These are phyloP conservation scores for Sphaceloma murrayae DNA, from an alignment of 2,329 filamentous ascomycete genomes.

Conservation along the genomic window DNA sequence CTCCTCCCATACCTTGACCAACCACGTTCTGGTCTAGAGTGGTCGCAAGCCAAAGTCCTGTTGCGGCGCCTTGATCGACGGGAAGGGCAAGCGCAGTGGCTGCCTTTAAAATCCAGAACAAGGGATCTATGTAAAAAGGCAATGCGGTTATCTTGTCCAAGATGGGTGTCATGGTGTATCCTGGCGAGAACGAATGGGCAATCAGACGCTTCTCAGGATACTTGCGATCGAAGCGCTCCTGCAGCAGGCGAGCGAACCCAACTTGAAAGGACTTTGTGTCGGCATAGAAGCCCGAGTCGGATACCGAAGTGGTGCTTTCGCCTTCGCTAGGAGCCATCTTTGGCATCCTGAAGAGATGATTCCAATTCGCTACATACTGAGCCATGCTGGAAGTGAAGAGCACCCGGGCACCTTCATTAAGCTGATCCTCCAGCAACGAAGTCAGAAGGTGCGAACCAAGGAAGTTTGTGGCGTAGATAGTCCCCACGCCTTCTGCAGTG, in stretches of 20 bases:
- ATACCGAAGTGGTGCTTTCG: neutral
- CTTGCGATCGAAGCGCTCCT: constrained; percentile 16
- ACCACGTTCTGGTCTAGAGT: constrained; percentile 17
- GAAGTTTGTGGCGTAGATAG: constrained; percentile 22
- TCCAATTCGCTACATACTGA: constrained; percentile 16
- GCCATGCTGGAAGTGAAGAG: constrained; percentile 20
- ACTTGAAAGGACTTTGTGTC: constrained; percentile 20
- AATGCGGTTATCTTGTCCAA: constrained; percentile 16
- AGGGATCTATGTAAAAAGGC: constrained; percentile 13
- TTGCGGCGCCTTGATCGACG: constrained; percentile 19
- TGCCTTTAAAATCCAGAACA: constrained; percentile 17
- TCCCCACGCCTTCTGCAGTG: constrained; percentile 21
- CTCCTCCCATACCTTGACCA: neutral
- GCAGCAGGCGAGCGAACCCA: constrained; percentile 17
- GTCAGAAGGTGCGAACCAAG: constrained; percentile 22
- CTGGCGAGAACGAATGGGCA: constrained; percentile 19
- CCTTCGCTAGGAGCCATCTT: neutral
- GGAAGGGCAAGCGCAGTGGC: constrained; percentile 14
- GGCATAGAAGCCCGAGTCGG: constrained; percentile 13
- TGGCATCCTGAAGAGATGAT: neutral
- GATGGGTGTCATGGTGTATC: constrained; percentile 17
- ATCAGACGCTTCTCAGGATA: neutral
- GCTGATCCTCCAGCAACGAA: constrained; percentile 19
- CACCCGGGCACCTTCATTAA: constrained; percentile 19
- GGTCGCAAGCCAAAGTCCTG: constrained; percentile 19